Base-by-base conservation (phyloP, 768 basidiomycete genomes). In the Xerocomellus chrysenteron region DNA sequence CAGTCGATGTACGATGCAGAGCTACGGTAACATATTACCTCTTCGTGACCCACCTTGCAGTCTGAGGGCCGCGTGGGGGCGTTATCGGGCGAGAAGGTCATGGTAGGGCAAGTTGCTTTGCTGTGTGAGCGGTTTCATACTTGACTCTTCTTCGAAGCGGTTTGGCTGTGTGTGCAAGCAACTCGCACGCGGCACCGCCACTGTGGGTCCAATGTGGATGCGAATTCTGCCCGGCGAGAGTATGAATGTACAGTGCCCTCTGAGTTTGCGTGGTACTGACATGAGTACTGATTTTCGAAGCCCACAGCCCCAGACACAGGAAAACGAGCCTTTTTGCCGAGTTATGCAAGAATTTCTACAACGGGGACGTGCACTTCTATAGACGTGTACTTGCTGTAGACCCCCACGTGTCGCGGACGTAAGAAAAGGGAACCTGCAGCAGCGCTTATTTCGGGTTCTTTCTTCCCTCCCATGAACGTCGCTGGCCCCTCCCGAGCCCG, bases 401-500 rank as follows among this genome's bases (percentile, higher is more conserved):
- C 5, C 16, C 40, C 50, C 58, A 59, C 58, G 58, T 61, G 59
- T 43, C 4, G 26, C 3, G 40, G 14, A 39, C 2, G 5, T 57
- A 67, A 54, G 59, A 53, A n/a, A n/a, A 4, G 6, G 44, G 6
- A n/a, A 3, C 16, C 16, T 13, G 7, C 11, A 10, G 3, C 1
- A 16, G 53, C 50, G 47, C 42, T 44, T 44, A 51, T n/a, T 35
- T 8, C 9, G 9, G 48, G 55, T 45, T 54, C 42, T 54, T 59
- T 65, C 58, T 5, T 52, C 59, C 50, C 54, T 47, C 40, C 58
- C 61, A 70, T 70, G 68, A 65, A 57, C 41, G 30, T 62, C 43
- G 65, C 68, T 26, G 68, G 70, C 39, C 68, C 68, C 41, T 70
- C 70, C 24, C 58, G 58, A 26, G 55, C 33, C 30, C 46, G 24